Evolutionary conservation across 208 protist species (phyloP).

Genomic region (Trypanosoma melophagium): DNA sequence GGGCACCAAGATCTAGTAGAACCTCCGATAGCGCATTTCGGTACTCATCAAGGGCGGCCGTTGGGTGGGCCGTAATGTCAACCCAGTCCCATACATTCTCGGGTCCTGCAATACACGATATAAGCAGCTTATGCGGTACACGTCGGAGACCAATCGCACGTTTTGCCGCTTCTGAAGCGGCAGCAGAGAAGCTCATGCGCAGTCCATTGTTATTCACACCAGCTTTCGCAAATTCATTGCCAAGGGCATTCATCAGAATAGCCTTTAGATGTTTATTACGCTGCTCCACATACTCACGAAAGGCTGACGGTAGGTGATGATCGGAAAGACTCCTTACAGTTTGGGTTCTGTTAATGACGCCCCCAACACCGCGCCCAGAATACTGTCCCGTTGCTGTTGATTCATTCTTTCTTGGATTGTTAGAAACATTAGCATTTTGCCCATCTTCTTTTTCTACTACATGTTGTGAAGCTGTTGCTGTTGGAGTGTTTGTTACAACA

Average conservation of each 20-base stretch:
- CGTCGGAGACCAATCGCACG: conserved; percentile 51
- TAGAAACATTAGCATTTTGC: too few species aligned
- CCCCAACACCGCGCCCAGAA: too few species aligned
- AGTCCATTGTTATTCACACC: conserved; percentile 51
- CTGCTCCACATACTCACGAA: conserved; percentile 12
- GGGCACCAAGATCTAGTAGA: conserved; percentile 49
- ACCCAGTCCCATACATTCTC: conserved; percentile 51
- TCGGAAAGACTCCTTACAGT: not conserved
- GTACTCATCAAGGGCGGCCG: conserved; percentile 61
- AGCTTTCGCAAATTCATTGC: conserved; percentile 47
- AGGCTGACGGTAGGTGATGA: conserved; percentile 17
- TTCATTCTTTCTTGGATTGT: too few species aligned
- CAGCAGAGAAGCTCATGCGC: conserved; percentile 61
- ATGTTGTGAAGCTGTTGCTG: too few species aligned
- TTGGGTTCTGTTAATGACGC: too few species aligned
- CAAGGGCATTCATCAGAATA: conserved; percentile 47
- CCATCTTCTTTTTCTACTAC: too few species aligned
- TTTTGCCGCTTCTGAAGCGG: conserved; percentile 56
- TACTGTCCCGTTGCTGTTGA: too few species aligned
- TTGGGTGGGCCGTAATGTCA: conserved; percentile 71
- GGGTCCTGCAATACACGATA: conserved; percentile 46
- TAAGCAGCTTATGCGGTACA: conserved; percentile 60
- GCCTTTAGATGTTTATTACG: conserved; percentile 48
- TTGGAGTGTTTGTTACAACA: too few species aligned
- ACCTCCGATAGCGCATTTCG: conserved; percentile 49